phyloP scores from a whole-genome alignment of 2,329 filamentous ascomycete species.

The Orbilia oligospora region DNA sequence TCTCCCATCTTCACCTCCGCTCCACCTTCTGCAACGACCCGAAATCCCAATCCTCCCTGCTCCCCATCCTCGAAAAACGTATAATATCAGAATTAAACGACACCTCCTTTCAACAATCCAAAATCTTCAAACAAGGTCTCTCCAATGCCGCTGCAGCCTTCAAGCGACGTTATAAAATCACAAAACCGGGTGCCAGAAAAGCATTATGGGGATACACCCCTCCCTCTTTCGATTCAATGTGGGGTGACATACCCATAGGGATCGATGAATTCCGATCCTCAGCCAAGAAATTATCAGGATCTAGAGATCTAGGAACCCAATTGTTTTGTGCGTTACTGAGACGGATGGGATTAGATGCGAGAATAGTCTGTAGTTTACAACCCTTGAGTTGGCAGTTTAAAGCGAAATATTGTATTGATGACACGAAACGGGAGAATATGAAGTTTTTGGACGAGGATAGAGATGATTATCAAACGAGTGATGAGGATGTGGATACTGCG shows the following conservation, averaged over 20 bases:
- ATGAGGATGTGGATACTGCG: conserved; percentile 35
- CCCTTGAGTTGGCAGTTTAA: conserved; percentile 70
- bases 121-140: conserved; percentile 54
- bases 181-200: conserved; percentile 77
- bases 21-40: conserved; percentile 91
- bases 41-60: conserved; percentile 72
- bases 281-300: conserved; percentile 80
- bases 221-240: conserved; percentile 29
- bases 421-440: conserved; percentile 44
- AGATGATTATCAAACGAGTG: conserved; percentile 50
- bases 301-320: conserved; percentile 89
- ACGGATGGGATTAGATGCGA: conserved; percentile 82
- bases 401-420: conserved; percentile 48
- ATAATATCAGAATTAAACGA: conserved; percentile 51
- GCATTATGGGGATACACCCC: conserved; percentile 75
- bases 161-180: conserved; percentile 78
- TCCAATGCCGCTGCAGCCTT: conserved; percentile 77
- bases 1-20: conserved; percentile 81
- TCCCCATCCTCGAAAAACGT: conserved; percentile 46
- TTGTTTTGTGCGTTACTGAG: conserved; percentile 90
- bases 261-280: conserved; percentile 80
- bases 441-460: conserved; percentile 58
- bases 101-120: conserved; percentile 43
- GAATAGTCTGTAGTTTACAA: conserved; percentile 92
- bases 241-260: conserved; percentile 70